Conservation (phyloP, 139 green algal genomes). For the Pleodorina starrii region DNA sequence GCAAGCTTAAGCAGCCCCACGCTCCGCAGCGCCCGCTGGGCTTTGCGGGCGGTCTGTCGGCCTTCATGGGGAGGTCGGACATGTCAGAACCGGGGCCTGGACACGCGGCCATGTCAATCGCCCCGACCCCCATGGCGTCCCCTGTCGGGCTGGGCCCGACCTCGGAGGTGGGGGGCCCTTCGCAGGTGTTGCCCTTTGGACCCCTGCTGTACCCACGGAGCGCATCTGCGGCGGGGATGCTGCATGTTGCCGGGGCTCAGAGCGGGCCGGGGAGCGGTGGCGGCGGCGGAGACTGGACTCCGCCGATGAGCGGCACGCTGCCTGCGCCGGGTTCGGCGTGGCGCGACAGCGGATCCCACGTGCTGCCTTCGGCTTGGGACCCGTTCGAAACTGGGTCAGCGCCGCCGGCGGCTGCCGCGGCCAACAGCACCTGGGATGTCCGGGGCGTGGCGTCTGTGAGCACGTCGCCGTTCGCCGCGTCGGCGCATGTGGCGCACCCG, state of each 20-base stretch:
- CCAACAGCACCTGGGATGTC: neutral
- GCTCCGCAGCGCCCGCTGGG: constrained; percentile 43
- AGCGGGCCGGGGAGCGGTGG: neutral
- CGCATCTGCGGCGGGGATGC: neutral
- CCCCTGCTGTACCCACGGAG: neutral
- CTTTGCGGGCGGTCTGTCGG: neutral
- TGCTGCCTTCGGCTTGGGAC: constrained; percentile 23
- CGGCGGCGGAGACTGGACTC: neutral
- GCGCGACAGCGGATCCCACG: neutral
- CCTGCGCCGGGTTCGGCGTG: neutral
- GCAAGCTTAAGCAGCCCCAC: constrained; percentile 43
- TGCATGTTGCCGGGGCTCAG: neutral
- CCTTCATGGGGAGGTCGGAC: neutral
- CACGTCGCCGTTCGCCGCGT: constrained; percentile 6
- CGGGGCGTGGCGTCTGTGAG: neutral
- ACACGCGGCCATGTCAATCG: neutral
- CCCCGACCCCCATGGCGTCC: neutral
- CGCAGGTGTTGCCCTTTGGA: neutral
- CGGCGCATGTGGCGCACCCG: neutral
- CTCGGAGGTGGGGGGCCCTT: neutral
- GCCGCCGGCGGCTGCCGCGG: neutral
- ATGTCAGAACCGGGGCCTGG: neutral
- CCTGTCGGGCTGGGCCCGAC: neutral
- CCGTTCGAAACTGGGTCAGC: neutral
- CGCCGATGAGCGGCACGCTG: neutral